Base-by-base conservation (phyloP, 495 filamentous ascomycete species). In the Lineolata rhizophorae region DNA sequence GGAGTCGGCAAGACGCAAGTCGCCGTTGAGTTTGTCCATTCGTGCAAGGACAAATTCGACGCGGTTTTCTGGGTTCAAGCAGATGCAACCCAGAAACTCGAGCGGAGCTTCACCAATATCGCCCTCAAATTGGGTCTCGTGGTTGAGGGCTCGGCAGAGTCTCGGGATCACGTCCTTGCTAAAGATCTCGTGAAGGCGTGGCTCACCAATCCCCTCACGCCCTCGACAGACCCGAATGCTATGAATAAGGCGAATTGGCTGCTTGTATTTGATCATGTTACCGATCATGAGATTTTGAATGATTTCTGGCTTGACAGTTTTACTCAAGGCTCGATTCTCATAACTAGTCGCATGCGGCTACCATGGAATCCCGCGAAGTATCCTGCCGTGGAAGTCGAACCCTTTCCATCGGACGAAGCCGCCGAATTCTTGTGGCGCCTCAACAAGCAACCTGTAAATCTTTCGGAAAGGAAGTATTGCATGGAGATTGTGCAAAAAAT, bases 1-100 rank as follows among this genome's bases (percentile, higher is more conserved):
- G 43, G 43, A n/a, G 40, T 46, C 22, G 43, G 42, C 20, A 46
- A 46, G 26, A 29, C 43, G 3, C 43, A 46, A 19, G 22, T 46
- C 10, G 43, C 41, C 0, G 20, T 29, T 3, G 35, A 46, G 18
- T 43, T 36, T 34, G 36, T 34, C n/a, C 24, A 36, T 20, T 33
- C 12, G 3, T 34, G 33, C 18, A 35, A 22, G 14, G 25, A 20
- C 8, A 11, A 9, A 11, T 45, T 39, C 22, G 40, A 46, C 20
- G 35, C 43, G 8, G 36, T 46, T 11, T 36, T 46, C 31, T 46
- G 41, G 41, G 22, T 46, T 12, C 25, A 43, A 11, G 43, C 43
- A 5, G 37, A 40, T 17, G 35, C 43, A n/a, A 12, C 18, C 5
- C 26, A 35, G 6, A 45, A 42, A 18, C 18, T 45, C 4, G 13